A percentile compares a stretch with the other conserved stretches of the same genome.
Evolutionary conservation across 352 stramenopile species (phyloP).

Genomic region (Phytophthora pluvialis): DNA sequence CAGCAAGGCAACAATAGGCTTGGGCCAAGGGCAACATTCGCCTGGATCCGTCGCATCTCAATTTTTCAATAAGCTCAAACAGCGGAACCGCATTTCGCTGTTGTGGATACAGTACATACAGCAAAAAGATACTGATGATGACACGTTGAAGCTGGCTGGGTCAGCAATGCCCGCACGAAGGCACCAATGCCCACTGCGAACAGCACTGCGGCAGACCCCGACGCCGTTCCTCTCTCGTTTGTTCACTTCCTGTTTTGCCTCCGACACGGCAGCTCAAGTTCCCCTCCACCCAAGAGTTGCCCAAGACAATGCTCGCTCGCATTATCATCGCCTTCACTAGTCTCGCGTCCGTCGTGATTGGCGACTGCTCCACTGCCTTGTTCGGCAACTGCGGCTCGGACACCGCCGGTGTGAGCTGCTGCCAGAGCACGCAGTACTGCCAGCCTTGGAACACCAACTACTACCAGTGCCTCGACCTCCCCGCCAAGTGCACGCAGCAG

Average conservation of each 20-base stretch:
- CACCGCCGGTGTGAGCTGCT: constrained; percentile 22
- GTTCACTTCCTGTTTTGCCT: constrained; percentile 26
- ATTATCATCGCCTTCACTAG: constrained; percentile 23
- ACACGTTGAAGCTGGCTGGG: constrained; percentile 10
- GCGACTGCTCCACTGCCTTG: constrained; percentile 14
- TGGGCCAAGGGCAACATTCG: too few species aligned
- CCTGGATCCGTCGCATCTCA: constrained; percentile 9
- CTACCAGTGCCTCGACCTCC: constrained; percentile 35
- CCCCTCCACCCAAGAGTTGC: constrained; percentile 9
- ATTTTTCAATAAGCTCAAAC: constrained; percentile 10
- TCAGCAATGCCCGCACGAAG: not conserved
- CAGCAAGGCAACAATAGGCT: too few species aligned
- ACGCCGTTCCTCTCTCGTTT: constrained; percentile 1
- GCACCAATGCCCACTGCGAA: too few species aligned
- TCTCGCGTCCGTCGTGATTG: constrained; percentile 1
- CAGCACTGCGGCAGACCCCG: too few species aligned
- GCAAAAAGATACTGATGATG: constrained; percentile 10
- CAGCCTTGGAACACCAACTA: constrained; percentile 38
- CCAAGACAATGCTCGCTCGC: constrained; percentile 29
- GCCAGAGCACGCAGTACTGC: constrained; percentile 28
- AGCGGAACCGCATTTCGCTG: constrained; percentile 16
- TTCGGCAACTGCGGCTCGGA: constrained; percentile 25
- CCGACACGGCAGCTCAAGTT: constrained; percentile 11
- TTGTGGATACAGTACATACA: constrained; percentile 24
- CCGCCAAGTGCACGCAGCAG: constrained; percentile 32